Evolutionary conservation across 2,329 filamentous ascomycete genomes (phyloP), one percentile per base, ranked within the genome.

Genomic region (Monilinia fructigena): DNA sequence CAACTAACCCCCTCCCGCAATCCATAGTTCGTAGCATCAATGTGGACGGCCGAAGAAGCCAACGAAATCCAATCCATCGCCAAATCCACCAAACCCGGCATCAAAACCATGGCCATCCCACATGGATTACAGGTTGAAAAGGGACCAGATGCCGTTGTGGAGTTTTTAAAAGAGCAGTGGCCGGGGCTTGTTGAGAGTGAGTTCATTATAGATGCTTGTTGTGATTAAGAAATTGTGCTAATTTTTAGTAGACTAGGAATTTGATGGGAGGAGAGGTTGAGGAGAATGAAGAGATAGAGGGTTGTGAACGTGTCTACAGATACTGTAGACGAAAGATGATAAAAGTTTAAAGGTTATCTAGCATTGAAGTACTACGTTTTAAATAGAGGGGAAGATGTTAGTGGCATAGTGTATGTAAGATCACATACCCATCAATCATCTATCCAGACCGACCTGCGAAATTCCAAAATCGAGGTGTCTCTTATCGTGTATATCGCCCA

Each of bases 11-110:
- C 8, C n/a, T 35, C 4, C 1, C 42, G 14, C 23, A 12, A 20
- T 7, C 18, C 20, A 4, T 61, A 87, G 83, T 88, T 87, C 78
- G 85, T 82, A 62, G 86, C 87, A 3, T 88, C 79, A n/a, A 81
- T 80, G 79, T 81, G 79, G 80, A 78, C 79, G 0, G 72, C 78
- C 0, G 81, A 85, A 69, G 78, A 86, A 73, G 79, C 79, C 31
- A 71, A 76, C 8, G 73, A 79, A 67, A 83, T 85, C 35, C 75
- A 79, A 31, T 70, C 74, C 1, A 80, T 80, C 42, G 83, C 83
- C 1, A 76, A 77, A 66, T 73, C 76, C 1, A 77, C 80, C 35
- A 74, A 79, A 28, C 82, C 83, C 0, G 77, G 79, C 12, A 79
- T 85, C 68, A 82, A 80, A 73, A 82, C 80, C 0, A 79, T 83